Evolutionary conservation across 2,329 filamentous ascomycete species (phyloP).

Genomic region (Cordyceps tenuipes): DNA sequence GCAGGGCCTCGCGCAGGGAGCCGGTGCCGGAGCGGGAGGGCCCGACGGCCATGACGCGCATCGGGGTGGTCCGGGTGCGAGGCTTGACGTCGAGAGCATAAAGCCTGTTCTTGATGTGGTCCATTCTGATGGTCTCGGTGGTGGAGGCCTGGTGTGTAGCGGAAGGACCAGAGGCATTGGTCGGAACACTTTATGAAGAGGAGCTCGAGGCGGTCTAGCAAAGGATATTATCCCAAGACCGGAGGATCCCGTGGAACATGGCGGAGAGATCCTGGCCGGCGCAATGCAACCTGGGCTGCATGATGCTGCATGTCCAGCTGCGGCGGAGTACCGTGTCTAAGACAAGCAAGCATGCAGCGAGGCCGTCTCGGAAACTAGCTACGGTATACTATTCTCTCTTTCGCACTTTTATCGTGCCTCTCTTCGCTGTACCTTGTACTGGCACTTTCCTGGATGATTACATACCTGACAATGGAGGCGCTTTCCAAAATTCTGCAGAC

Average conservation of each 20-base stretch:
- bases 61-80: background rate
- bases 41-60: slow-evolving; percentile 3
- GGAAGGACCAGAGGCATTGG: background rate
- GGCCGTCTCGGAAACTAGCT: background rate
- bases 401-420: too few relatives aligned
- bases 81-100: background rate
- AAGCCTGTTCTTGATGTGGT: background rate
- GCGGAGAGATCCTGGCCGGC: too few relatives aligned
- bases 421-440: background rate
- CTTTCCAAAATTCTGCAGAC: background rate
- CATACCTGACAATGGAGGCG: background rate
- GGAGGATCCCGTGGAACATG: too few relatives aligned
- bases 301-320: background rate
- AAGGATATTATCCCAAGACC: too few relatives aligned
- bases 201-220: background rate
- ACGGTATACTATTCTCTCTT: background rate
- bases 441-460: background rate
- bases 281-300: background rate
- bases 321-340: background rate
- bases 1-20: slow-evolving; percentile 3
- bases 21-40: slow-evolving; percentile 10
- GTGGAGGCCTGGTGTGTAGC: background rate
- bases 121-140: background rate
- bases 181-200: background rate
- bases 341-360: background rate